Base-by-base conservation (phyloP, 2,329 filamentous ascomycete genomes). In the Ophiocordyceps camponoti-rufipedis region DNA sequence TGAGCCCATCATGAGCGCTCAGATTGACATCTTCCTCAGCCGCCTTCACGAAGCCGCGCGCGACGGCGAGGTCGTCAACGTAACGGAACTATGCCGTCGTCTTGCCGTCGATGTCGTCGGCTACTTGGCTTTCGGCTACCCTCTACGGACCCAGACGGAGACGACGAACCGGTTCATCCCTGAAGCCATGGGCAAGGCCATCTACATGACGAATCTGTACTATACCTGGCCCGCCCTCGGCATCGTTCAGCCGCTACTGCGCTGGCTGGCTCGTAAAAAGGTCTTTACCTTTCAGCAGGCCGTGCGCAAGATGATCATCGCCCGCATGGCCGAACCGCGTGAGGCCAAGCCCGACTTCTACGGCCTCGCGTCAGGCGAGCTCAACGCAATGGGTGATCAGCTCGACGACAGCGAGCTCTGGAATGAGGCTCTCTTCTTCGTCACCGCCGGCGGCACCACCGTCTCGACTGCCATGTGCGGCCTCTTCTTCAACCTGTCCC, bases 401-500 rank as follows among this genome's bases (percentile, higher is more conserved):
- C 41, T 43, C 10, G 41, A 43, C 28, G 41, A 43, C 16, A 43
- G 41, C 28, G 41, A 43, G n/a, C 41, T 43, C 41, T 43, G 41
- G 41, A 31, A 31, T n/a, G 41, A 43, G 28, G 41, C 41, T 11
- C 41, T 43, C 28, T 43, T 43, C 28, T 43, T 43, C 28, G 41
- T 43, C 12, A 43, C 41, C 28, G 41, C 41, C 19, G 41, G 41
- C n/a, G 41, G 41, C 14, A 29, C 41, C 28, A 43, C 41, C 14
- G 41, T 43, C 5, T 29, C 41, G 23, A 31, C 41, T 1, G 41
- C 41, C 28, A 28, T 43, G 41, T 31, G 41, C 18, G 41, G 29
- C 41, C 19, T 42, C 9, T 44, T 46, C 29, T 46, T 46, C 35
- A 38, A 46, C n/a, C 45, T 46, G 13, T 46, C 45, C 5, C 41